Evolutionary conservation across 495 filamentous ascomycete species (phyloP).

Genomic region (Trichoderma reesei): DNA sequence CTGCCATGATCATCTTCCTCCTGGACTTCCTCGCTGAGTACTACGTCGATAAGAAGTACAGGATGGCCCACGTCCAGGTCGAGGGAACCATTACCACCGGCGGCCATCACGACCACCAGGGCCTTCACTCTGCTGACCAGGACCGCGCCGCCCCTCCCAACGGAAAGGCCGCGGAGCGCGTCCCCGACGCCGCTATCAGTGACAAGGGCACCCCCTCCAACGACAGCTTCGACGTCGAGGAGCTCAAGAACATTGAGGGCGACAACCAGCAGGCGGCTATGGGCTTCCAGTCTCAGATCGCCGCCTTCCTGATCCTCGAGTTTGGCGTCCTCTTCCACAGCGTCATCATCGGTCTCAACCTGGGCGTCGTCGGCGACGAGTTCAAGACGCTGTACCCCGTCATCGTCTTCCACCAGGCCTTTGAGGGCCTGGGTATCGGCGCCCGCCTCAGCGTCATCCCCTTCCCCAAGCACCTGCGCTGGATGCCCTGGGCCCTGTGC

Average conservation of each 20-base stretch:
- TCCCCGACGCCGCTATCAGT: conserved; percentile 5
- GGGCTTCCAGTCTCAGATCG: conserved; percentile 27
- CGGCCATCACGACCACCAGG: conserved; percentile 11
- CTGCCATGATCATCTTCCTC: conserved; percentile 54
- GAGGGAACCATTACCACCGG: conserved; percentile 1
- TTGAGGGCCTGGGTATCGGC: conserved; percentile 70
- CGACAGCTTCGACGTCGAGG: background rate
- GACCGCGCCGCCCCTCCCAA: background rate
- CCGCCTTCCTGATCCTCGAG: conserved; percentile 56
- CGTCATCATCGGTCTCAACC: conserved; percentile 50
- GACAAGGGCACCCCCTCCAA: background rate
- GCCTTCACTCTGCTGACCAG: conserved; percentile 1
- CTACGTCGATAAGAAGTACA: conserved; percentile 40
- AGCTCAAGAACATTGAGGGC: background rate
- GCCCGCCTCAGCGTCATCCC: conserved; percentile 55
- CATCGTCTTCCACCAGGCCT: conserved; percentile 60
- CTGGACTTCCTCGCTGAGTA: conserved; percentile 54
- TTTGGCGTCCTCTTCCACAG: conserved; percentile 66
- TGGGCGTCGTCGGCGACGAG: conserved; percentile 46
- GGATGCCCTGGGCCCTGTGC: conserved; percentile 29
- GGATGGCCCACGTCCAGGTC: conserved; percentile 15
- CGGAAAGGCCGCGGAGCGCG: conserved; percentile 11
- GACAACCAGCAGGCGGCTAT: background rate
- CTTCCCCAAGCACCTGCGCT: background rate
- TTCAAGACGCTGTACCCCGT: conserved; percentile 45